Percentiles rank a stretch among this genome's conserved stretches.
Evolutionary conservation across 805 yeast species (phyloP).

Genomic region (Lachancea sp.): DNA sequence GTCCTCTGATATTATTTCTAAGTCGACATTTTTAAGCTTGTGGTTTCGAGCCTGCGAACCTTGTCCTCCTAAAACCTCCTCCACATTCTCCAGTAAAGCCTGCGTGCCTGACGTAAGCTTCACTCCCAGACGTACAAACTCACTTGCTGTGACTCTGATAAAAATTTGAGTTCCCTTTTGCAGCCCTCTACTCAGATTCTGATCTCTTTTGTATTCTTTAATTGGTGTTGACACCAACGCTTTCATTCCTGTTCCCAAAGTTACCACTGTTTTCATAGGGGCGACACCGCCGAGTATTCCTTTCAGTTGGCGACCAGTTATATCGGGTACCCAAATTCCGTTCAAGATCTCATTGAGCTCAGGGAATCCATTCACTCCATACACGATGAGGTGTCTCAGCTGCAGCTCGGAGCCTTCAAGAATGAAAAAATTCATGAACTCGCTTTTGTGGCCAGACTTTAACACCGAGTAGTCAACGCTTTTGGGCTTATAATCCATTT

Average conservation of each 20-base stretch:
- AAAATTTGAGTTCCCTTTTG: conserved; percentile 72
- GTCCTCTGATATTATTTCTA: conserved; percentile 27
- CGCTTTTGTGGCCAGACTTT: conserved; percentile 75
- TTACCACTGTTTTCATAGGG: conserved; percentile 70
- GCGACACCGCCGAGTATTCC: conserved; percentile 81
- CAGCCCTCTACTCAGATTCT: conserved; percentile 58
- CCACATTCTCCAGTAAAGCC: conserved; percentile 69
- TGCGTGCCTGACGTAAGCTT: conserved; percentile 87
- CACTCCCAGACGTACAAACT: conserved; percentile 73
- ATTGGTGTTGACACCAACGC: conserved; percentile 69
- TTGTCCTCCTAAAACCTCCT: conserved; percentile 68
- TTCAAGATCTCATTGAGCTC: conserved; percentile 50
- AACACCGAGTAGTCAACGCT: conserved; percentile 79
- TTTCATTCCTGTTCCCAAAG: conserved; percentile 71
- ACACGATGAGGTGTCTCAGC: conserved; percentile 52
- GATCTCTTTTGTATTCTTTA: conserved; percentile 67
- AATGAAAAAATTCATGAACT: conserved; percentile 81
- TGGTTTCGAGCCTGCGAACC: conserved; percentile 47
- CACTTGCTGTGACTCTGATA: conserved; percentile 73
- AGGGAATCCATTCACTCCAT: conserved; percentile 74
- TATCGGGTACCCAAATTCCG: conserved; percentile 83
- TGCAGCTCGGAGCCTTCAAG: conserved; percentile 78
- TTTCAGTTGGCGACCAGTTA: conserved; percentile 69
- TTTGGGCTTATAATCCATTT: conserved; percentile 88
- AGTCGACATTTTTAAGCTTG: conserved; percentile 10